These are phyloP conservation scores for Apiospora arundinis DNA, from an alignment of 2,329 filamentous ascomycete species.

Conservation along the genomic window DNA sequence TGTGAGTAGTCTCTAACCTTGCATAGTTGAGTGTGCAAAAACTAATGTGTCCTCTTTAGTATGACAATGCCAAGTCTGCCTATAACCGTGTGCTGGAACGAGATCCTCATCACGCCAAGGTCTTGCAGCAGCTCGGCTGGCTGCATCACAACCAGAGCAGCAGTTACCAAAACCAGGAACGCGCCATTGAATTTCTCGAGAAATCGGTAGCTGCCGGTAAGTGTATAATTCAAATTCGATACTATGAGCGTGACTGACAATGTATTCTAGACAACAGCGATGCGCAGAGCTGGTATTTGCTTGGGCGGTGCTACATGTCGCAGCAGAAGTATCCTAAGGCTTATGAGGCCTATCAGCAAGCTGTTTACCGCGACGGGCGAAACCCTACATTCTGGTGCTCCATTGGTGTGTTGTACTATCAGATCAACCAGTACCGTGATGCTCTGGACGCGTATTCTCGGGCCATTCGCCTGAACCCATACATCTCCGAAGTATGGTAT, in stretches of 20 bases:
- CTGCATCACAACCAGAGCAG: slow-evolving; percentile 95
- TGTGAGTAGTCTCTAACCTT: slow-evolving; percentile 60
- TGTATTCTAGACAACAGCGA: slow-evolving; percentile 78
- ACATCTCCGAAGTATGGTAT: slow-evolving; percentile 99
- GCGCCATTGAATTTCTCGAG: slow-evolving; percentile 95
- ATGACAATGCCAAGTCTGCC: slow-evolving; percentile 89
- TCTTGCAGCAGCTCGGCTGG: slow-evolving; percentile 97
- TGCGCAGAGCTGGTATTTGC: slow-evolving; percentile 97
- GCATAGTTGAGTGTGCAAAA: slow-evolving; percentile 29
- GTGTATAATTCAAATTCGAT: slow-evolving; percentile 40
- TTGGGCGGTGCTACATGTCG: slow-evolving; percentile 98
- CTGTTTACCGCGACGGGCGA: slow-evolving; percentile 94
- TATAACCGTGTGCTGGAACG: slow-evolving; percentile 93
- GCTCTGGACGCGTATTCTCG: slow-evolving; percentile 97
- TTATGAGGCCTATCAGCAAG: slow-evolving; percentile 98
- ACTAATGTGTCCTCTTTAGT: slow-evolving; percentile 61
- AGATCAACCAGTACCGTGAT: slow-evolving; percentile 99
- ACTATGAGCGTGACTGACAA: slow-evolving; percentile 23
- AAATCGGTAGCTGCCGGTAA: slow-evolving; percentile 92
- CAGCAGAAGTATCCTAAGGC: slow-evolving; percentile 99
- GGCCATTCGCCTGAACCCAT: slow-evolving; percentile 94
- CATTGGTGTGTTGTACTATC: slow-evolving; percentile 97
- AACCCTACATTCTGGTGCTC: slow-evolving; percentile 99
- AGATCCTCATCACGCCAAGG: slow-evolving; percentile 96
- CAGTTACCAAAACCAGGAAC: slow-evolving; percentile 89